These are phyloP conservation scores for Neurospora intermedia DNA, from an alignment of 495 filamentous ascomycete genomes.

Conservation along the genomic window DNA sequence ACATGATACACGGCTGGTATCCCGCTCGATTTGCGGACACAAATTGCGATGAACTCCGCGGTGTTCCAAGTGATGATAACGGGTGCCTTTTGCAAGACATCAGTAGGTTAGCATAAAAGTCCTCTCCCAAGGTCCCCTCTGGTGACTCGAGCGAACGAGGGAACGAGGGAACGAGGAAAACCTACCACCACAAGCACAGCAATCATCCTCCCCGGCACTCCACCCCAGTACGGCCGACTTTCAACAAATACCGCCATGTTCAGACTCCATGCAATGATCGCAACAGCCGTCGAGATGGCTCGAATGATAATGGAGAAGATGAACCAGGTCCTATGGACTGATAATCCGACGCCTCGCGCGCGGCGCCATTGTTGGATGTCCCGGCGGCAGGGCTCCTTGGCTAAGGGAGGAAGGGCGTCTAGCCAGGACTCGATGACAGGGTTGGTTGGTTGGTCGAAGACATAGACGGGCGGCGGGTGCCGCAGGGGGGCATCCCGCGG, in stretches of 20 bases:
- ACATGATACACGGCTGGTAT: not conserved
- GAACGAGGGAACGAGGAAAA: not conserved
- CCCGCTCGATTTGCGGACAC: not conserved
- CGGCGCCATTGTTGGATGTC: conserved; percentile 3
- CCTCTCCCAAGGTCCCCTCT: not conserved
- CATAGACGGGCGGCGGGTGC: not conserved
- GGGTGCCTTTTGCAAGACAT: conserved; percentile 2
- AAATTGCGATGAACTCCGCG: conserved; percentile 7
- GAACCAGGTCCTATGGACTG: conserved; percentile 1
- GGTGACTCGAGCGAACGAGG: not conserved
- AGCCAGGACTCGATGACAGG: conserved; percentile 18
- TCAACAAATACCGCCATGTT: conserved; percentile 2
- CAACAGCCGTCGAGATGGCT: conserved; percentile 6
- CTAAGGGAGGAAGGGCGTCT: conserved; percentile 10
- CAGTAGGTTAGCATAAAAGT: not conserved
- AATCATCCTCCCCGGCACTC: not conserved
- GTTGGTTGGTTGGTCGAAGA: not conserved
- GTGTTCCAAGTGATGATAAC: conserved; percentile 8
- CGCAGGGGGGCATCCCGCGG: not conserved
- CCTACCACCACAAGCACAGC: conserved; percentile 4
- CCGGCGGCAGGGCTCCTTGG: conserved; percentile 13
- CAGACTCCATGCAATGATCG: conserved; percentile 2
- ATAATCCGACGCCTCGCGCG: not conserved
- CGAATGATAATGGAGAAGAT: conserved; percentile 9
- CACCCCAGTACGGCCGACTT: not conserved